phyloP scores from a whole-genome alignment of 441 rosid species.

The Gossypium gossypioides region DNA sequence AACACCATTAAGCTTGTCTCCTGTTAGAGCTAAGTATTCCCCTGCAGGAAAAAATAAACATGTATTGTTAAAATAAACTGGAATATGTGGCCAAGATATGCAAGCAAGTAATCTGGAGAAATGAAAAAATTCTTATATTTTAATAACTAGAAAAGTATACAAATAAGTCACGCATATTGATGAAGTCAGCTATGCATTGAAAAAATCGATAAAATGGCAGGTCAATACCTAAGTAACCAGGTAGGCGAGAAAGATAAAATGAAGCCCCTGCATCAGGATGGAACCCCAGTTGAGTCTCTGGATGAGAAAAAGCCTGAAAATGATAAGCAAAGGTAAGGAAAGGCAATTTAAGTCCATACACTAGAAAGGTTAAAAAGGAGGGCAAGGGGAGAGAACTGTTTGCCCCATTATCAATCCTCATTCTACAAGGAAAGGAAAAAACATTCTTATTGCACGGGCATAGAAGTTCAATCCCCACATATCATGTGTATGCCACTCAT shows the following conservation, averaged over 20 bases:
- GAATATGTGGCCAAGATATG: neutral
- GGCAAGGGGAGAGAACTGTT: neutral
- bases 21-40: constrained; percentile 77
- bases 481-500: neutral
- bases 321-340: neutral
- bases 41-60: constrained; percentile 30
- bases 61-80: neutral
- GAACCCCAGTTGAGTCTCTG: constrained; percentile 82
- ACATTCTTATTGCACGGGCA: neutral
- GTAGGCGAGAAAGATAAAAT: constrained; percentile 76
- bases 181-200: neutral
- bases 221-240: constrained; percentile 70
- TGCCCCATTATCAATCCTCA: neutral
- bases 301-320: constrained; percentile 64
- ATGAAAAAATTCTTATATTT: neutral
- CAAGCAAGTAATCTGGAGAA: neutral
- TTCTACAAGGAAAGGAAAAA: neutral
- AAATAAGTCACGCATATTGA: neutral
- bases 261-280: constrained; percentile 97
- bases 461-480: neutral
- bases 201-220: neutral
- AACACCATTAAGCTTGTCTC: constrained; percentile 70
- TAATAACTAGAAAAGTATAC: constrained; percentile 10
- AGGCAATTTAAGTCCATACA: neutral
- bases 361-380: neutral